Evolutionary conservation across 108 stramenopile genomes (phyloP).

Genomic region (Chaetoceros muelleri): DNA sequence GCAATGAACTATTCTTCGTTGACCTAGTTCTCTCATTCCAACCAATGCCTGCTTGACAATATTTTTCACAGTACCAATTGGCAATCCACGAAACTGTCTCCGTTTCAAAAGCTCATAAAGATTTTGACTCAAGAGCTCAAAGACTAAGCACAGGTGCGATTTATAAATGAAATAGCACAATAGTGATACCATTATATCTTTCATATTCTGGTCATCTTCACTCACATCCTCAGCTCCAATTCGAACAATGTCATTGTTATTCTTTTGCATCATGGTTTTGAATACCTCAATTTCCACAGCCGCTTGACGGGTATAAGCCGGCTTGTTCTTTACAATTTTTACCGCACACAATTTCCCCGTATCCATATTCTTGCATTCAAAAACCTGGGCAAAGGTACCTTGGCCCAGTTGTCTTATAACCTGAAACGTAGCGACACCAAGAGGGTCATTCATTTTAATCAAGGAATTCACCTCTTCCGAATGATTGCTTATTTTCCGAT

Average conservation of each 20-base stretch:
- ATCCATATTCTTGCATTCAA: conserved; percentile 58
- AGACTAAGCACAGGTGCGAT: conserved; percentile 90
- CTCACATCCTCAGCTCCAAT: conserved; percentile 4
- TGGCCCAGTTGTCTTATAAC: conserved; percentile 76
- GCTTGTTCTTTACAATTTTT: conserved; percentile 96
- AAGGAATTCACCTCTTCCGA: conserved; percentile 18
- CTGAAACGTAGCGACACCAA: conserved; percentile 20
- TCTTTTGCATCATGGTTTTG: conserved; percentile 23
- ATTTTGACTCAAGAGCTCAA: conserved; percentile 87
- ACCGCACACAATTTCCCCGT: conserved; percentile 77
- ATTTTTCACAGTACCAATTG: conserved; percentile 56
- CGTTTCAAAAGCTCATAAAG: conserved; percentile 90
- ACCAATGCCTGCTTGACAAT: conserved; percentile 64
- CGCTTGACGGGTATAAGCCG: conserved; percentile 90
- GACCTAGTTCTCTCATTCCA: conserved; percentile 54
- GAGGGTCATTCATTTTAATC: background rate
- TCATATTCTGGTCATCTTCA: background rate
- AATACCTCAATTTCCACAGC: conserved; percentile 89
- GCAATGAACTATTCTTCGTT: conserved; percentile 85
- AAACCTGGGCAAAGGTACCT: conserved; percentile 97
- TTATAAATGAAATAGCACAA: conserved; percentile 80
- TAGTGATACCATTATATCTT: conserved; percentile 70
- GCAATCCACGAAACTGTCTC: conserved; percentile 90
- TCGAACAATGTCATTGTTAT: background rate
- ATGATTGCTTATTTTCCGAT: conserved; percentile 11